Base-by-base conservation (phyloP, 2,329 filamentous ascomycete genomes). In the Aspergillus hiratsukae region DNA sequence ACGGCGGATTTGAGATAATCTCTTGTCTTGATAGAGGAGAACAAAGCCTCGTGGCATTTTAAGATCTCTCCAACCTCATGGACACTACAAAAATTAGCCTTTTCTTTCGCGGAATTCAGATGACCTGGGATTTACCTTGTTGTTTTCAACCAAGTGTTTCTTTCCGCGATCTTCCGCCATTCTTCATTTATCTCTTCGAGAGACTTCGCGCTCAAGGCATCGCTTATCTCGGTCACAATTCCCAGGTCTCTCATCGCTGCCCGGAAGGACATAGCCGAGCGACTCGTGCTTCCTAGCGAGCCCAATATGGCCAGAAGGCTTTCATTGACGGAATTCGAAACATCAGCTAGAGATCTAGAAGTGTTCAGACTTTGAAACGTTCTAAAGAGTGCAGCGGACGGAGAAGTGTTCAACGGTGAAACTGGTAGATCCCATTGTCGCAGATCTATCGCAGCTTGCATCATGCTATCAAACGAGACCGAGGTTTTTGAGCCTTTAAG, bases 361-460 rank as follows among this genome's bases (percentile, higher is more conserved):
- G 85, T 86, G 66, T 90, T 84, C 58, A 97, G 81, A 23, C 85
- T 84, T 69, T 96, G 91, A 57, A 95, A 91, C 0, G 86, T 85
- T 65, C 87, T 88, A 75, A 95, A 97, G 0, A 93, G 78, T 1
- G 84, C 87, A 3, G 87, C 86, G 1, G 87, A 80, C 54, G 87
- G 84, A 29, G 84, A 87, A 11, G 81, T 78, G 50, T 81, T 83
- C 2, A 80, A 76, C 7, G 81, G 78, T 0, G 91, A 89, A 0
- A 87, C 86, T 14, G 90, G 89, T 21, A 97, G 81, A 69, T 97
- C 92, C 94, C 94, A 99, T 66, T 93, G 88, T 63, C 94, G 91
- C 17, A 97, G 79, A 61, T 88, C 88, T 58, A 90, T 84, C 21
- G 92, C 91, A 5, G 90, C 90, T 53, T 85, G 83, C 61, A 96